These are phyloP conservation scores for Salicornia ramosissima DNA, from an alignment of 148 eudicot genomes.

Conservation along the genomic window DNA sequence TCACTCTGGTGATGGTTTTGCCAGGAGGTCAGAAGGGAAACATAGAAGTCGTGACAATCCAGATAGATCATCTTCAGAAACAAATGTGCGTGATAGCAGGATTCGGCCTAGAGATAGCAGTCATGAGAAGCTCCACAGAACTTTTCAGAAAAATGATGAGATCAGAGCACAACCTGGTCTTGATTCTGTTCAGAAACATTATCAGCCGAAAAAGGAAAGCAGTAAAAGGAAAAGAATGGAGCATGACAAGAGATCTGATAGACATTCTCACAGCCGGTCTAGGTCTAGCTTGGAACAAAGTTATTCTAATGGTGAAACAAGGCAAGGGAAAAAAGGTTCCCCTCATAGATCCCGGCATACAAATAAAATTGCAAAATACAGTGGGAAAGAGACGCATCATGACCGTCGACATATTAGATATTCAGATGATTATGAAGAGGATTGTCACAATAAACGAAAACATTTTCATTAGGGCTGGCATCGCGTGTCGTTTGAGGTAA, in stretches of 20 bases:
- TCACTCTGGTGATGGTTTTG: conserved; percentile 33
- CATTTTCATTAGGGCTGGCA: conserved; percentile 36
- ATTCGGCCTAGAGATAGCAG: conserved; percentile 29
- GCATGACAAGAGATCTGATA: conserved; percentile 22
- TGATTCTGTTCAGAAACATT: conserved; percentile 21
- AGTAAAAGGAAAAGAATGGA: conserved; percentile 28
- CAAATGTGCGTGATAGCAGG: conserved; percentile 23
- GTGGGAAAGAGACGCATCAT: conserved; percentile 19
- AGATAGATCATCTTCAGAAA: conserved; percentile 44
- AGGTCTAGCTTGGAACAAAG: conserved; percentile 31
- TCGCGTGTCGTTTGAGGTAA: conserved; percentile 39
- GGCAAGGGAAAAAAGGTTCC: conserved; percentile 24
- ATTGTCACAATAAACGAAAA: conserved; percentile 39
- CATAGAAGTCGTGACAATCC: conserved; percentile 30
- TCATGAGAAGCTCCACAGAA: conserved; percentile 29
- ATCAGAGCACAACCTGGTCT: conserved; percentile 26
- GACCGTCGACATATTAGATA: conserved; percentile 34
- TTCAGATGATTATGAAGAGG: conserved; percentile 32
- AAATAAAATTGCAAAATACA: conserved; percentile 23
- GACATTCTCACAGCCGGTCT: conserved; percentile 27
- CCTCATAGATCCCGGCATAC: conserved; percentile 27
- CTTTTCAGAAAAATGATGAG: conserved; percentile 25
- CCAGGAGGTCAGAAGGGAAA: conserved; percentile 28
- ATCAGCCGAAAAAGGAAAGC: conserved; percentile 23
- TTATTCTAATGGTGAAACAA: conserved; percentile 29